Evolutionary conservation across 2,329 filamentous ascomycete genomes (phyloP).

Genomic region (Fusarium devonianum): DNA sequence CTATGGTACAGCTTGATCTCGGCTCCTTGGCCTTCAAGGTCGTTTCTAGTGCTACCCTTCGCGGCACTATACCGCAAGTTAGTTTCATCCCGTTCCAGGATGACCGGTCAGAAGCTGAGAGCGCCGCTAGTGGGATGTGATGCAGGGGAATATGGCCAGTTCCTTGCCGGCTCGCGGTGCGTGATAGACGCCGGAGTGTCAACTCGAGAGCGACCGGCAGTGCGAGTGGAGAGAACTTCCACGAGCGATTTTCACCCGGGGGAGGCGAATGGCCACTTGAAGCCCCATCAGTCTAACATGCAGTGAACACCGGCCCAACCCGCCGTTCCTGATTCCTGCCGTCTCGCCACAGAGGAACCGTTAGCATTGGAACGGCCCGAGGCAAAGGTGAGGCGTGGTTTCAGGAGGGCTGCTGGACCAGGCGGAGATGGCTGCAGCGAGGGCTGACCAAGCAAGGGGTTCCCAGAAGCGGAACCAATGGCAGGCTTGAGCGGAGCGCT

Average conservation of each 20-base stretch:
- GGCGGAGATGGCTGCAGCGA: background rate
- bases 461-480: conserved; percentile 18
- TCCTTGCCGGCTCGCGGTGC: no score
- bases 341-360: background rate
- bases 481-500: background rate
- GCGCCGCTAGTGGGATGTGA: no score
- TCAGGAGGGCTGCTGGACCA: conserved; percentile 3
- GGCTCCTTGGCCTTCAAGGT: background rate
- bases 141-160: no score
- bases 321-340: conserved; percentile 10
- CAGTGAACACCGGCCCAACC: no score
- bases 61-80: background rate
- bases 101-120: no score
- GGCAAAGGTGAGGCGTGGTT: conserved; percentile 26
- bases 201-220: no score
- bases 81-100: no score
- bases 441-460: conserved; percentile 8
- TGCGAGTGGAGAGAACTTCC: no score
- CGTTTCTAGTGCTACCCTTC: background rate
- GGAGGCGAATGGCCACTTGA: no score
- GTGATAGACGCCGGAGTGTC: no score
- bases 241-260: no score
- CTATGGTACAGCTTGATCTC: background rate
- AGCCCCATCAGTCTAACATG: no score
- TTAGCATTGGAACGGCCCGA: conserved; percentile 33